A percentile compares a stretch with the other conserved stretches of the same genome.
phyloP scores from a whole-genome alignment of 2,329 filamentous ascomycete genomes.

The Penicillium concentricum region DNA sequence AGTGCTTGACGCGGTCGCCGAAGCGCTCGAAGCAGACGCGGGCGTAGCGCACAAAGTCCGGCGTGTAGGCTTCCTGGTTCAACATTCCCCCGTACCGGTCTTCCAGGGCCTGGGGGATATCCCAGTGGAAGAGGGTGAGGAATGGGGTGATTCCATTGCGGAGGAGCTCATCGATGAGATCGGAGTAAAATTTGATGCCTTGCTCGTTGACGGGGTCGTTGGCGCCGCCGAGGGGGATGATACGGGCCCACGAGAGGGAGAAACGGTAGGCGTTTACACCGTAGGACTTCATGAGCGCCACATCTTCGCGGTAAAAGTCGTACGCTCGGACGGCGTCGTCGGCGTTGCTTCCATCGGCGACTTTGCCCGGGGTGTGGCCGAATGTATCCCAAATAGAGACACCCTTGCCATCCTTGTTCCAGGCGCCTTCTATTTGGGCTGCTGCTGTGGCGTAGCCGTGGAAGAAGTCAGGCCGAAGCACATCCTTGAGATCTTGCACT shows the following conservation, averaged over 20 bases:
- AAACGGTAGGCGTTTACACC: slow-evolving; percentile 75
- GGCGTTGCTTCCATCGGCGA: slow-evolving; percentile 70
- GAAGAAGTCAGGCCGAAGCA: slow-evolving; percentile 29
- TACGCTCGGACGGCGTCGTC: slow-evolving; percentile 78
- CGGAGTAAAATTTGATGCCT: slow-evolving; percentile 73
- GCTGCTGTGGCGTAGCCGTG: slow-evolving; percentile 33
- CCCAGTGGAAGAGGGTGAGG: slow-evolving; percentile 81
- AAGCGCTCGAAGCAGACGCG: slow-evolving; percentile 70
- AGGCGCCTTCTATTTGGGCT: slow-evolving; percentile 71
- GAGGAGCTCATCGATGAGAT: slow-evolving; percentile 71
- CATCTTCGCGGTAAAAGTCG: slow-evolving; percentile 70
- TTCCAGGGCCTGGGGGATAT: slow-evolving; percentile 71
- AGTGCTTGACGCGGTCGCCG: slow-evolving; percentile 71
- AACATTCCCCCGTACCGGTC: slow-evolving; percentile 75
- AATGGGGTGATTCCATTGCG: slow-evolving; percentile 71
- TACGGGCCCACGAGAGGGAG: slow-evolving; percentile 71
- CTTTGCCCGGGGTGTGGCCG: slow-evolving; percentile 71
- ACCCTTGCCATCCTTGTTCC: slow-evolving; percentile 69
- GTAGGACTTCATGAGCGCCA: slow-evolving; percentile 68
- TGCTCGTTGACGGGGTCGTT: slow-evolving; percentile 72
- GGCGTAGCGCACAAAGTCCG: slow-evolving; percentile 77
- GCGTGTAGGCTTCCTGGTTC: slow-evolving; percentile 71
- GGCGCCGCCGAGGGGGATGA: slow-evolving; percentile 75
- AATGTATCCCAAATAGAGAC: slow-evolving; percentile 82
- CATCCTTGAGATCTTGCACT: slow-evolving; percentile 28